These are phyloP conservation scores for Symbiodinium natans DNA, from an alignment of 73 alveolate genomes.

Conservation along the genomic window DNA sequence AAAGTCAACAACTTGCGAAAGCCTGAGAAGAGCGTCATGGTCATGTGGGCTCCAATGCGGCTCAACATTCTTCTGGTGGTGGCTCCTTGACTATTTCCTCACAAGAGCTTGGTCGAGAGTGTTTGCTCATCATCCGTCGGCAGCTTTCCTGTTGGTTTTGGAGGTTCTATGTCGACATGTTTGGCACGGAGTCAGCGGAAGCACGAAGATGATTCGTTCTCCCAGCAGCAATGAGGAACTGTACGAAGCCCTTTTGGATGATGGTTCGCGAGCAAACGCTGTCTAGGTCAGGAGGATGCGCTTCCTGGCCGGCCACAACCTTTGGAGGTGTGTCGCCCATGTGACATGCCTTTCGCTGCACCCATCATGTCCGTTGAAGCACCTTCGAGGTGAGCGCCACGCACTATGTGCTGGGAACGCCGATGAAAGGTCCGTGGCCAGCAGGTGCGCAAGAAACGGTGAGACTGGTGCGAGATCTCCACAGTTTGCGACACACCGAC, in stretches of 20 bases:
- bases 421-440: slow-evolving; percentile 91
- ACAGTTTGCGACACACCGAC: too few relatives aligned
- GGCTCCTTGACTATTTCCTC: not conserved
- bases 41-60: not conserved
- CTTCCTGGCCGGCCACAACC: not conserved
- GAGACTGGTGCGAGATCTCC: too few relatives aligned
- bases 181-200: not conserved
- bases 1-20: too few relatives aligned
- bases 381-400: not conserved
- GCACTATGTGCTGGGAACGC: slow-evolving; percentile 72
- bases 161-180: too few relatives aligned
- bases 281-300: not conserved
- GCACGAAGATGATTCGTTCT: not conserved
- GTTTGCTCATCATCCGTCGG: too few relatives aligned
- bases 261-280: not conserved
- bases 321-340: not conserved
- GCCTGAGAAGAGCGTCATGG: too few relatives aligned
- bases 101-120: too few relatives aligned
- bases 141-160: too few relatives aligned
- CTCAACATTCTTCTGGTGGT: not conserved
- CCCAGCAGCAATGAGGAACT: not conserved
- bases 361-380: not conserved
- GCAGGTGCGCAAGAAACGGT: not conserved
- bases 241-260: too few relatives aligned
- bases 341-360: not conserved